A percentile compares a stretch with the other conserved stretches of the same genome.
phyloP scores from a whole-genome alignment of 2,329 filamentous ascomycete species.

The Dactylonectria macrodidyma region DNA sequence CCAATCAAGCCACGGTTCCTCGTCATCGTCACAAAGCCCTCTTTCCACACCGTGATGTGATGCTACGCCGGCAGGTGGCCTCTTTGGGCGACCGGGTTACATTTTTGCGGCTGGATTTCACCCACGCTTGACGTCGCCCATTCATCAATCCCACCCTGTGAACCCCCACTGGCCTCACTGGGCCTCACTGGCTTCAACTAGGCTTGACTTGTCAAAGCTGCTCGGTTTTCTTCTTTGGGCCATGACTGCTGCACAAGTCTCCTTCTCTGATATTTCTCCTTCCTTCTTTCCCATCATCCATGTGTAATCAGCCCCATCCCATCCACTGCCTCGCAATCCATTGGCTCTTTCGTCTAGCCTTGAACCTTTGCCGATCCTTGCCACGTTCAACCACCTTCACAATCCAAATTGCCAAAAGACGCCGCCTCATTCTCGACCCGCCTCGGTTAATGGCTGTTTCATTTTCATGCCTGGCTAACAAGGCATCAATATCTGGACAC shows the following conservation, averaged over 20 bases:
- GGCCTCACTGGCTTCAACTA: no score
- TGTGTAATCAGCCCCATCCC: constrained; percentile 14
- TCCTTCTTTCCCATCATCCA: constrained; percentile 8
- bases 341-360: constrained; percentile 32
- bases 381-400: constrained; percentile 25
- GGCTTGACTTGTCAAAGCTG: neutral
- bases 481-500: constrained; percentile 36
- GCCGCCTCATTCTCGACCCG: constrained; percentile 34
- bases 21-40: constrained; percentile 10
- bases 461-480: constrained; percentile 37
- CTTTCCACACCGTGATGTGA: neutral
- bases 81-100: constrained; percentile 27
- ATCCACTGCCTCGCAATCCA: constrained; percentile 9
- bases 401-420: constrained; percentile 2
- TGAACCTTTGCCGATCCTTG: constrained; percentile 38
- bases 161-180: constrained; percentile 2
- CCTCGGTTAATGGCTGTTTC: constrained; percentile 21
- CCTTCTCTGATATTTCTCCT: neutral
- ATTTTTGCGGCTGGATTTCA: constrained; percentile 13
- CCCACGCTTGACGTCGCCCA: neutral
- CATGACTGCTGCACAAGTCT: constrained; percentile 1
- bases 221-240: constrained; percentile 13
- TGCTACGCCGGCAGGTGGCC: constrained; percentile 5
- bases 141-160: constrained; percentile 18
- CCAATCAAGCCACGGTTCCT: neutral